A percentile compares a stretch with the other conserved stretches of the same genome.
These are phyloP conservation scores for Pichia sp. DNA, from an alignment of 1,139 yeast species.

Conservation along the genomic window DNA sequence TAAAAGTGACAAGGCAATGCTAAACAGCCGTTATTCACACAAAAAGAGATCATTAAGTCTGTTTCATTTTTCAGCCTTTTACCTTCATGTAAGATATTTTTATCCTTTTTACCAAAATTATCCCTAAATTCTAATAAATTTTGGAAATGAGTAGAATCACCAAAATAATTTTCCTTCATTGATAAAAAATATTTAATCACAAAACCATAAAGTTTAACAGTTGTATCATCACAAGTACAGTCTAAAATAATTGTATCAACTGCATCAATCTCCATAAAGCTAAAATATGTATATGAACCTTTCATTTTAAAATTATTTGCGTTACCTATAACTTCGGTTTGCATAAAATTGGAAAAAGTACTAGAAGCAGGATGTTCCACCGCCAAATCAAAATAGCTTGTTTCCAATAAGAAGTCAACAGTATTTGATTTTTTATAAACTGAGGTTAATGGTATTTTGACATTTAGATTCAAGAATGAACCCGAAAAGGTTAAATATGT, in stretches of 20 bases:
- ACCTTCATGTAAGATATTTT: slow-evolving; percentile 9
- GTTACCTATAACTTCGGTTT: slow-evolving; percentile 56
- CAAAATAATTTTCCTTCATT: slow-evolving; percentile 86
- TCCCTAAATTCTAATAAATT: slow-evolving; percentile 72
- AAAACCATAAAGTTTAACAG: slow-evolving; percentile 73
- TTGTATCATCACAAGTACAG: slow-evolving; percentile 59
- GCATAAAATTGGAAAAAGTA: slow-evolving; percentile 67
- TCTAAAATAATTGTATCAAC: slow-evolving; percentile 66
- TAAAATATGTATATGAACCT: slow-evolving; percentile 63
- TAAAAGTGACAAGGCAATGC: slow-evolving; percentile 71
- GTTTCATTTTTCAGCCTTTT: slow-evolving; percentile 52
- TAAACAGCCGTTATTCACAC: slow-evolving; percentile 62
- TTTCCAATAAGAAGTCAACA: slow-evolving; percentile 46
- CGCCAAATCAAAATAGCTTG: slow-evolving; percentile 57
- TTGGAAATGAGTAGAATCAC: slow-evolving; percentile 73
- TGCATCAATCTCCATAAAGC: slow-evolving; percentile 54
- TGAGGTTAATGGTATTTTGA: slow-evolving; percentile 56
- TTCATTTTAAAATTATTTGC: slow-evolving; percentile 53
- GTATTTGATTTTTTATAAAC: slow-evolving; percentile 53
- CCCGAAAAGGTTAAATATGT: slow-evolving; percentile 73
- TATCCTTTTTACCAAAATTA: slow-evolving; percentile 4
- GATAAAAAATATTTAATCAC: slow-evolving; percentile 67
- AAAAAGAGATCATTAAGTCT: slow-evolving; percentile 68
- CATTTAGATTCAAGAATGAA: slow-evolving; percentile 41
- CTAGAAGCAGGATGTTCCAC: slow-evolving; percentile 90